These are phyloP conservation scores for Penicillium sp. DNA, from an alignment of 2,329 filamentous ascomycete species.

Conservation along the genomic window DNA sequence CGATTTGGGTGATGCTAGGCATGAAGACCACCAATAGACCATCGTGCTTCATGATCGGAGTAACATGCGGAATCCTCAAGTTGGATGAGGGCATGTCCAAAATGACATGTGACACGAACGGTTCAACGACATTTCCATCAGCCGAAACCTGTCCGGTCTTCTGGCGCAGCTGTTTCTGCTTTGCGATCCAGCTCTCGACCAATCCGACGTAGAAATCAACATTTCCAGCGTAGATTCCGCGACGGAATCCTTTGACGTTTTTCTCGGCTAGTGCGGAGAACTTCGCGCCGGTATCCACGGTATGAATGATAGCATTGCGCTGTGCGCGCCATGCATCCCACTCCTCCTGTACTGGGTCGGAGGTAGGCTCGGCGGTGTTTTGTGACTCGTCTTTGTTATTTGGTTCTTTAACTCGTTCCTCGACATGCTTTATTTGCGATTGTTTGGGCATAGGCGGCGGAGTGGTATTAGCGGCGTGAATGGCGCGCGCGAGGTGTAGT, in stretches of 20 bases:
- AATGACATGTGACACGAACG: conserved; percentile 71
- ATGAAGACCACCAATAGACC: conserved; percentile 71
- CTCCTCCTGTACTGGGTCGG: conserved; percentile 31
- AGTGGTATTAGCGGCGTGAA: conserved; percentile 70
- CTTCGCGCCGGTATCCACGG: conserved; percentile 64
- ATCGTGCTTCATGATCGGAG: conserved; percentile 60
- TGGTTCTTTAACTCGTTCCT: conserved; percentile 24
- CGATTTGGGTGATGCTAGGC: conserved; percentile 77
- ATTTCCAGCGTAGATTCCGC: conserved; percentile 68
- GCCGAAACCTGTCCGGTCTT: conserved; percentile 20
- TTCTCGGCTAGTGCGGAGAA: conserved; percentile 66
- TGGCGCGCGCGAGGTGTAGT: conserved; percentile 71
- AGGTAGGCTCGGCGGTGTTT: conserved; percentile 11
- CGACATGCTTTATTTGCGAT: conserved; percentile 35
- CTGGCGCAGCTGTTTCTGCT: conserved; percentile 48
- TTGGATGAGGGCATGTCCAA: conserved; percentile 72
- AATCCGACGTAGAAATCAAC: conserved; percentile 73
- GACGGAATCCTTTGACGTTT: conserved; percentile 66
- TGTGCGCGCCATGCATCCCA: conserved; percentile 51
- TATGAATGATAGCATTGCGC: conserved; percentile 72
- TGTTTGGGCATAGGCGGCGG: conserved; percentile 46
- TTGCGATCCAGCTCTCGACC: conserved; percentile 63
- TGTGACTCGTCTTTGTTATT: conserved; percentile 21
- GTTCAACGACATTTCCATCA: conserved; percentile 34
- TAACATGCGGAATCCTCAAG: conserved; percentile 47